Base-by-base conservation (phyloP, 192 early-diverging fungal genomes). In the Coemansia sp. region DNA sequence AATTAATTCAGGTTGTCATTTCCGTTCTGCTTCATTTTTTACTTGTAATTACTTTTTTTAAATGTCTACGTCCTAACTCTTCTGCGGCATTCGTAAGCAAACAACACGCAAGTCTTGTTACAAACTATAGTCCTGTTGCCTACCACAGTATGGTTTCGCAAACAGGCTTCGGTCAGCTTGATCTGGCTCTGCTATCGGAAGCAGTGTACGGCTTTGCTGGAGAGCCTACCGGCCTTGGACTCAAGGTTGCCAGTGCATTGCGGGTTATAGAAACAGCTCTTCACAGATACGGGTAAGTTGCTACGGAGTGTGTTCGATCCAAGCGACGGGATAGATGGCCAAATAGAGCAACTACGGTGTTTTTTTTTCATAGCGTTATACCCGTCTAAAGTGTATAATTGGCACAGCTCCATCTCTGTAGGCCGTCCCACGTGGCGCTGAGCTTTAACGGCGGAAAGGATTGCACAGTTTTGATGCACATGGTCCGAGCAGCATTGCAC, bases 371-470 rank as follows among this genome's bases (percentile, higher is more conserved):
- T 5, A 40, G 11, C 38, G 29, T 23, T 13, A 15, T 10, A 14
- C 14, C n/a, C 35, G 4, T 48, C 45, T 48, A 48, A 48, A 8
- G n/a, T 25, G 10, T 25, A 25, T 1, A 25, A 25, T 29, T 25
- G 34, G 19, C 42, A 29, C 33, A 17, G 64, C 34, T 33, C 34
- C 11, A 50, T 34, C 32, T 33, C 56, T 60, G 8, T 83, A 94
- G 92, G 42, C 69, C 80, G 19, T 73, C 85, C 0, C 78, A 81
- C 7, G 54, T 96, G 11, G 87, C 90, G 6, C 76, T 98, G 43
- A 90, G 89, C 55, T 98, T 97, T 66, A 98, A 98, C 69, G 96
- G 96, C 9, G 96, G 96, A 17, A 98, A 98, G 74, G 96, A 98
- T 72, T 97, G 96, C 77, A 96, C 95, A 2, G 92, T 95, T 11